Conservation (phyloP, 192 early-diverging fungal species). For the Mortierella claussenii region DNA sequence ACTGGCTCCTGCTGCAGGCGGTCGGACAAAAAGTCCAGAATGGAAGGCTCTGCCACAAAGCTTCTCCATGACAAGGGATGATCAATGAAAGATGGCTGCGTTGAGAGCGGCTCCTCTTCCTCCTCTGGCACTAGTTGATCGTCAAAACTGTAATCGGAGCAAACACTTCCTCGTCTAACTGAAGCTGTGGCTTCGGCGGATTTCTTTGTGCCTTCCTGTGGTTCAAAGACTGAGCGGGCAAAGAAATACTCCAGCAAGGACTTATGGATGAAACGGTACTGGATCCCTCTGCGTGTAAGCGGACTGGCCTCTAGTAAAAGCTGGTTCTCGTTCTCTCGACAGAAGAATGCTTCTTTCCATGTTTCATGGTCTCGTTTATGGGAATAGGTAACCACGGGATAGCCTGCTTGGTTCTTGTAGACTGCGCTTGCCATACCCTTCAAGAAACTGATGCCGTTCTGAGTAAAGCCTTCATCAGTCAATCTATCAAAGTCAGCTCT, state of each 20-base stretch:
- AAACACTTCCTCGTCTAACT: constrained; percentile 14
- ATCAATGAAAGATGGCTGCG: neutral
- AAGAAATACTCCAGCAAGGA: constrained; percentile 10
- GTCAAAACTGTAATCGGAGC: constrained; percentile 13
- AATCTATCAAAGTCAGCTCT: constrained; percentile 7
- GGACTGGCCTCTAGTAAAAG: constrained; percentile 11
- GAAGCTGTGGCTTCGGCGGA: neutral
- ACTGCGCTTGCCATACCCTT: constrained; percentile 20
- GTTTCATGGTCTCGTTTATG: neutral
- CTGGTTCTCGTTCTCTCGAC: neutral
- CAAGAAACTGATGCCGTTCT: constrained; percentile 29
- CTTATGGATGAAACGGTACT: constrained; percentile 10
- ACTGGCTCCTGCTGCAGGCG: neutral
- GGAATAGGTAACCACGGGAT: constrained; percentile 14
- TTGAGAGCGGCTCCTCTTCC: neutral
- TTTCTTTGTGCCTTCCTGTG: neutral
- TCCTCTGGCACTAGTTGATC: constrained; percentile 4
- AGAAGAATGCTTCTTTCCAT: constrained; percentile 17
- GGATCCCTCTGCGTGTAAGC: neutral
- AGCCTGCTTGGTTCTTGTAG: constrained; percentile 27
- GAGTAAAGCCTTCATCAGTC: constrained; percentile 20
- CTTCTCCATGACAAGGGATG: constrained; percentile 6
- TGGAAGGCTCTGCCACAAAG: neutral
- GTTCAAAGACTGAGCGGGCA: constrained; percentile 3
- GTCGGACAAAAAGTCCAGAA: constrained; percentile 8